Base-by-base conservation (phyloP, 2,329 filamentous ascomycete species). In the Xenoacremonium recifei region DNA sequence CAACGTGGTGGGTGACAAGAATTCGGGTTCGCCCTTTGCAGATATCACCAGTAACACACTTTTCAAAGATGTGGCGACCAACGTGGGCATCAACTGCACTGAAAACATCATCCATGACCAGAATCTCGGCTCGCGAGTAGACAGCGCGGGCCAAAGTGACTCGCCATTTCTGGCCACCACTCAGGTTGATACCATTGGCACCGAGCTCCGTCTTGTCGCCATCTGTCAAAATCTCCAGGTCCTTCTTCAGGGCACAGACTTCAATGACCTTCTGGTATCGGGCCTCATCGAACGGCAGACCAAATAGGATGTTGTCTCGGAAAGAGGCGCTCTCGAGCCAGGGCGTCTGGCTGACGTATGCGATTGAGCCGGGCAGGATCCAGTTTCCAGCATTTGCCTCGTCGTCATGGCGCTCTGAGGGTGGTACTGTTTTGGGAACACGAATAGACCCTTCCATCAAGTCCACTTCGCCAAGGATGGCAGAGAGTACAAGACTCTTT, bases 291-390 rank as follows among this genome's bases (percentile, higher is more conserved):
- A 76, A 77, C 0, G 87, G 87, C 3, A 91, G 68, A 1, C 87
- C 87, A 48, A 92, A 93, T 0, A 89, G 63, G 37, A 93, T 85
- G 53, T 93, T 95, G 33, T 89, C 82, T 42, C 77, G 81, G 47
- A 95, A 82, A 5, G 81, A 86, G 1, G 84, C 85, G 53, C 91
- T 92, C 58, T 92, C 87, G 36, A 93, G 87, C 88, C 87, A 93
- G 0, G 88, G 87, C 6, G 86, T 89, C 58, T 91, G 87, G 2
- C 84, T 80, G 23, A 91, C 85, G 53, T 84, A 92, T 0, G 87
- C 87, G 35, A 90, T 76, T 2, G 84, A 77, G 3, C 76, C 75
- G 6, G 82, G 76, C 13, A 89, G 74, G 33, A 86, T 81, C 87
- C 87, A 90, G 50, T 87, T 76, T 21, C 64, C 71, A 34, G 60